Base-by-base conservation (phyloP, 176 grass and related monocot species). In the Oryza glumipatula region DNA sequence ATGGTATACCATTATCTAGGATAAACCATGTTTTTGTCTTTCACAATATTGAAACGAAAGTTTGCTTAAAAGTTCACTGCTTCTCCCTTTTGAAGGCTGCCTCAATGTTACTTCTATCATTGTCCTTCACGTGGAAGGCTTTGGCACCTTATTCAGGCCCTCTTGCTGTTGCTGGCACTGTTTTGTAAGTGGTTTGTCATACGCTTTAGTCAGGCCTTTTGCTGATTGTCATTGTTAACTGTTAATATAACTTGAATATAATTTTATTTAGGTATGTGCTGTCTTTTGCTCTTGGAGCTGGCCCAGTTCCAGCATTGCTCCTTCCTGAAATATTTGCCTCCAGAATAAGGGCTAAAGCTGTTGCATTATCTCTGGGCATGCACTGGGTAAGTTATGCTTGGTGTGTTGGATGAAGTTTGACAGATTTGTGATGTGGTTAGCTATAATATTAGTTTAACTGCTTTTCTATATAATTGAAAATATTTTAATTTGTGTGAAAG, bases 261-360 rank as follows among this genome's bases (percentile, higher is more conserved):
- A 86, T 76, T 84, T 77, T 44, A 43, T 82, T 72, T 82, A 99
- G 97, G 67, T 99, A 99, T 67, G 97, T 99, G 58, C 74, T 99
- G 54, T 99, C 94, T 39, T 99, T 99, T 74, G 91, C 97, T 72
- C 94, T 99, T 61, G 97, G 97, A 83, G 97, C 97, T 73, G 97
- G 97, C 58, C 97, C 97, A 70, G 94, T 99, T 63, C 96, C 97
- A 69, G 97, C 97, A 33, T 90, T 99, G 70, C 94, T 99, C 56
- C 97, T 99, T 82, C 97, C 97, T 69, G 97, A 99, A 88, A 94
- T 96, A 86, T 99, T 99, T 79, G 93, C 97, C 36, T 99, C 97
- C 52, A 96, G 97, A 90, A 99, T 99, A 72, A 96, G 97, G 91
- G 97, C 96, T 47, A 99, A 99, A 86, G 97, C 97, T 54, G 97